These are phyloP conservation scores for Primulina tabacum DNA, from an alignment of 257 asterid species.

Conservation along the genomic window DNA sequence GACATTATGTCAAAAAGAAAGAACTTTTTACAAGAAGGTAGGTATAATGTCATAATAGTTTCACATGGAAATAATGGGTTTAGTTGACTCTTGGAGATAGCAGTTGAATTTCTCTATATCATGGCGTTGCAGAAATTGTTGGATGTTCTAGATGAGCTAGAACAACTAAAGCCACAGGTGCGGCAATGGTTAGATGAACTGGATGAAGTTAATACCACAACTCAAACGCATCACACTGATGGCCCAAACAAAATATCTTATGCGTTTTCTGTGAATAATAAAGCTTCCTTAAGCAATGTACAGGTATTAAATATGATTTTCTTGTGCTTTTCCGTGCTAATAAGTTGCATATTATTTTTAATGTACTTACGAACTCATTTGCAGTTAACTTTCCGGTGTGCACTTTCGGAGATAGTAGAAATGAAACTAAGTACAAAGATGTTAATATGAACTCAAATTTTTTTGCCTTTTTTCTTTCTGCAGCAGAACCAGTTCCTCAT, in stretches of 20 bases:
- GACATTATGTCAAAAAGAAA: slow-evolving; percentile 44
- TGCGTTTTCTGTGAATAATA: slow-evolving; percentile 34
- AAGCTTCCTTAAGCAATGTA: slow-evolving; percentile 36
- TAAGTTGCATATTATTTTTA: neutral
- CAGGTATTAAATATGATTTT: slow-evolving; percentile 40
- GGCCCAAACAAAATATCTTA: slow-evolving; percentile 36
- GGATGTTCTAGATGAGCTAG: slow-evolving; percentile 75
- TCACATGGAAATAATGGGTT: slow-evolving; percentile 2
- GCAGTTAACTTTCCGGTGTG: neutral
- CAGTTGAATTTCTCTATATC: slow-evolving; percentile 20
- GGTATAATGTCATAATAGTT: slow-evolving; percentile 18
- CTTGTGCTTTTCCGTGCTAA: slow-evolving; percentile 10
- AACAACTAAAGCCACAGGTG: slow-evolving; percentile 65
- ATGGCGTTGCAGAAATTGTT: slow-evolving; percentile 47
- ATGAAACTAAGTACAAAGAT: neutral
- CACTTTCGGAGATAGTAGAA: neutral
- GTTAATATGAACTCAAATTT: neutral
- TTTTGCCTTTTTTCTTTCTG: neutral
- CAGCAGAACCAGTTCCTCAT: neutral
- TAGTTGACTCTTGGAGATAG: slow-evolving; percentile 21
- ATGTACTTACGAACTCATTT: neutral
- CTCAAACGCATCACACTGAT: slow-evolving; percentile 39
- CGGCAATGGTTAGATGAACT: slow-evolving; percentile 43
- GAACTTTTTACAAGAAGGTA: slow-evolving; percentile 56
- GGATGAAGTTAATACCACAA: slow-evolving; percentile 35